Base-by-base conservation (phyloP, 306 rosid species). In the Sphenostylis stenocarpa region DNA sequence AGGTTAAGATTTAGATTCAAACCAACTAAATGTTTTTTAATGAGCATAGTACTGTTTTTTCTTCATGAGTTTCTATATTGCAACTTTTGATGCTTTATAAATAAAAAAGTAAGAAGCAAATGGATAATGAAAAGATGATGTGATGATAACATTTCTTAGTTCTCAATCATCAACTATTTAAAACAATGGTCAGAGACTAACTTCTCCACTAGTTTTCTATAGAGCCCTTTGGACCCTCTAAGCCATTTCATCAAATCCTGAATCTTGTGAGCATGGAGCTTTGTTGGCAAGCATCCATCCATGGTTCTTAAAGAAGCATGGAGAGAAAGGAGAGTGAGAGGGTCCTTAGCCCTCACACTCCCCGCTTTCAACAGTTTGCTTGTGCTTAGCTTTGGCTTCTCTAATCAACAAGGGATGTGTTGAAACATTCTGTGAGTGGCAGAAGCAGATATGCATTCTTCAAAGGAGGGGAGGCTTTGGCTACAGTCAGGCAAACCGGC, bases 401-500 rank as follows among this genome's bases (percentile, higher is more conserved):
- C 66, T 48, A 16, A 67, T 76, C 70, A 70, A 33, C n/a, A 24
- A 72, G 53, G 38, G 70, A 53, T 57, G n/a, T 52, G 77, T 47
- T 56, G 63, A 70, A 76, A 72, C 74, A 84, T 47, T 56, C 84
- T 77, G 34, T 57, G 9, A 73, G 79, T 60, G 24, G 82, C 57
- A 69, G 80, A 80, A 61, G 74, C 45, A 82, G 67, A 64, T 52
- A 45, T 75, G 84, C 75, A 75, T 58, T 43, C 74, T 79, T 78
- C 31, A 57, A 17, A 17, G 85, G 76, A 49, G 65, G 21, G 75
- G 82, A 81, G 43, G 84, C 76, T 75, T 72, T 77, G 86, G 94
- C 84, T 80, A 75, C 20, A 39, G 85, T 81, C 55, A 44, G 65
- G 89, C 87, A 79, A 81, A 86, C 91, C 98, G 96, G 98, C 98